phyloP scores from a whole-genome alignment of 2,329 filamentous ascomycete species.

The Pseudocercospora macadamiae region DNA sequence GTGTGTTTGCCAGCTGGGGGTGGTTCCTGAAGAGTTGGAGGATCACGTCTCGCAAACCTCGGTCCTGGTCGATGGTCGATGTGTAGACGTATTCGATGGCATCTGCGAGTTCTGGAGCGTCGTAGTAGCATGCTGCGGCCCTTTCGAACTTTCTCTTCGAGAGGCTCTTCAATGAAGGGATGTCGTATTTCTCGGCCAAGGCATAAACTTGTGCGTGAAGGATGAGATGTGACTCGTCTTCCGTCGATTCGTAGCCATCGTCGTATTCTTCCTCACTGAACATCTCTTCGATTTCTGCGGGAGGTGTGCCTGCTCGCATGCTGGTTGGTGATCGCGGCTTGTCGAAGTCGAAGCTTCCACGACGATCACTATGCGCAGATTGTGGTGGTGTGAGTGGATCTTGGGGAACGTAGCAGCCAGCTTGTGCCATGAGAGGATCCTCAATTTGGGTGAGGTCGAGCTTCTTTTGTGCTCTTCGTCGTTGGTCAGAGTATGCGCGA shows the following conservation, averaged over 20 bases:
- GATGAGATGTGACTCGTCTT: conserved; percentile 47
- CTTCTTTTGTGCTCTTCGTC: conserved; percentile 34
- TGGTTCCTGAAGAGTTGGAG: conserved; percentile 52
- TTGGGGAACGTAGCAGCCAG: conserved; percentile 32
- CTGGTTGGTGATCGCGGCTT: conserved; percentile 25
- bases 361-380: conserved; percentile 19
- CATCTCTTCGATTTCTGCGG: conserved; percentile 26
- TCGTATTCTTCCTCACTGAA: conserved; percentile 44
- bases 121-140: conserved; percentile 48
- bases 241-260: conserved; percentile 39
- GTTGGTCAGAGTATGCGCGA: conserved; percentile 32
- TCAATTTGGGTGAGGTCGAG: conserved; percentile 39
- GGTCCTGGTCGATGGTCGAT: conserved; percentile 53
- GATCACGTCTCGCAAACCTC: conserved; percentile 52
- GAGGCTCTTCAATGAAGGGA: conserved; percentile 50
- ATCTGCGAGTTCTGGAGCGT: conserved; percentile 50
- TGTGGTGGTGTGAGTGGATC: conserved; percentile 27
- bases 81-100: conserved; percentile 54
- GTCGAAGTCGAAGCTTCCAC: conserved; percentile 25
- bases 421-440: conserved; percentile 42
- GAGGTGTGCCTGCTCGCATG: conserved; percentile 26
- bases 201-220: conserved; percentile 54
- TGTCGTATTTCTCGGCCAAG: conserved; percentile 56
- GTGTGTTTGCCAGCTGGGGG: conserved; percentile 49
- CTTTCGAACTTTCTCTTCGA: conserved; percentile 51